Conservation (phyloP, 1,139 yeast species). For the Casaregolazyma lundiana region DNA sequence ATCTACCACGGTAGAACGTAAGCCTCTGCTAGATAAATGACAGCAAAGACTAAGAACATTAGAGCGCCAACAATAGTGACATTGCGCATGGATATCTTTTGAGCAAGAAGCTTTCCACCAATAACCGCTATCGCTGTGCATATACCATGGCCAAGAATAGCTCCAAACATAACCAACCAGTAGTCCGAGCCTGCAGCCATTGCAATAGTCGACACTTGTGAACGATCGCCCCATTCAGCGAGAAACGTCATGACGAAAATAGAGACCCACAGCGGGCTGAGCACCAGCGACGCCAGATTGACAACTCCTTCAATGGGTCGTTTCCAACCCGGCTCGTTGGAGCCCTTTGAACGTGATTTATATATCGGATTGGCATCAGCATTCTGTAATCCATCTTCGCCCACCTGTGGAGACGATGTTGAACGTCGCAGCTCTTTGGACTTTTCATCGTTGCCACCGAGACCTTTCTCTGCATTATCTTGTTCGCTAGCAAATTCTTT, state of each 20-base stretch:
- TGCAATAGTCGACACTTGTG: conserved; percentile 96
- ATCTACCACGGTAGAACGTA: conserved; percentile 12
- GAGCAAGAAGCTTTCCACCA: conserved; percentile 88
- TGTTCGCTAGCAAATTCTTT: conserved; percentile 50
- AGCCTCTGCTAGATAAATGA: conserved; percentile 54
- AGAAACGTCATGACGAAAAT: conserved; percentile 93
- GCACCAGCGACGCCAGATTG: conserved; percentile 55
- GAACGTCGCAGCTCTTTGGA: conserved; percentile 25
- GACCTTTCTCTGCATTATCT: conserved; percentile 57
- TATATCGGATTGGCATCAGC: conserved; percentile 25
- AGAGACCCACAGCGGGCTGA: conserved; percentile 92
- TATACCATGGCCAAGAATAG: conserved; percentile 82
- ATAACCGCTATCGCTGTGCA: conserved; percentile 91
- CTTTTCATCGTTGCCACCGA: conserved; percentile 24
- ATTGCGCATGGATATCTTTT: conserved; percentile 83
- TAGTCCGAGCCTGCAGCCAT: conserved; percentile 97
- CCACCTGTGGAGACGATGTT: conserved; percentile 28
- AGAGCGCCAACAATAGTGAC: conserved; percentile 88
- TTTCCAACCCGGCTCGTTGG: conserved; percentile 19
- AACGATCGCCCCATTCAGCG: conserved; percentile 99
- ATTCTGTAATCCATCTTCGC: conserved; percentile 30
- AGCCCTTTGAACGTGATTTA: conserved; percentile 21
- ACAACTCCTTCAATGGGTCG: conserved; percentile 36
- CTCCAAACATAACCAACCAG: conserved; percentile 86
- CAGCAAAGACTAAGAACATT: conserved; percentile 78